Conservation (phyloP, 345 rosid genomes). For the Acer negundo region DNA sequence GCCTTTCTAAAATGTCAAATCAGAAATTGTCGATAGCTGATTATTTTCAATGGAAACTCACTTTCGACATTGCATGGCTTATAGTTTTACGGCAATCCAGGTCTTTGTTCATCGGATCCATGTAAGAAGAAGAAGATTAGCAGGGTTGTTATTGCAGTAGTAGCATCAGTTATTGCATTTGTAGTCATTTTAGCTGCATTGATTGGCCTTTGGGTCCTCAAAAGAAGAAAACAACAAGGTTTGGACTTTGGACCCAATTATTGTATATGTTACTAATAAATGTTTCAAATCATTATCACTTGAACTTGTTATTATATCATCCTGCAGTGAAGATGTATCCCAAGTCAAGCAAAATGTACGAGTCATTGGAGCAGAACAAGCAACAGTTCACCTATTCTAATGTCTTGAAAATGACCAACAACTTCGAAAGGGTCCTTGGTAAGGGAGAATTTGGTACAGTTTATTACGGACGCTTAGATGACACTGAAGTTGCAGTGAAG, state of each 20-base stretch:
- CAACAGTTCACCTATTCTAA: conserved; percentile 34
- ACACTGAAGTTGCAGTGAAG: conserved; percentile 50
- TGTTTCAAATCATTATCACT: too few relatives aligned
- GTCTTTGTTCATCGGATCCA: conserved; percentile 40
- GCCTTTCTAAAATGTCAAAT: not conserved
- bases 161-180: conserved; percentile 27
- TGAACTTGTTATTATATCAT: not conserved
- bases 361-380: not conserved
- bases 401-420: conserved; percentile 18
- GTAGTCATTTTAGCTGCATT: conserved; percentile 30
- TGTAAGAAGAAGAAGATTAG: conserved; percentile 37
- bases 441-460: conserved; percentile 40
- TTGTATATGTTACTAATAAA: too few relatives aligned
- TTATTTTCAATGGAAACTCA: not conserved
- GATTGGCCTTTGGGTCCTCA: conserved; percentile 20
- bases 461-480: conserved; percentile 38
- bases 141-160: conserved; percentile 28
- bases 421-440: conserved; percentile 10
- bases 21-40: not conserved
- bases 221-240: conserved; percentile 32
- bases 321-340: not conserved
- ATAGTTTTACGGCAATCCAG: conserved; percentile 20
- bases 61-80: not conserved
- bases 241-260: not conserved
- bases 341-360: not conserved